phyloP scores from a whole-genome alignment of 1,284 basidiomycete genomes.

The Ustilago vetiveriae region DNA sequence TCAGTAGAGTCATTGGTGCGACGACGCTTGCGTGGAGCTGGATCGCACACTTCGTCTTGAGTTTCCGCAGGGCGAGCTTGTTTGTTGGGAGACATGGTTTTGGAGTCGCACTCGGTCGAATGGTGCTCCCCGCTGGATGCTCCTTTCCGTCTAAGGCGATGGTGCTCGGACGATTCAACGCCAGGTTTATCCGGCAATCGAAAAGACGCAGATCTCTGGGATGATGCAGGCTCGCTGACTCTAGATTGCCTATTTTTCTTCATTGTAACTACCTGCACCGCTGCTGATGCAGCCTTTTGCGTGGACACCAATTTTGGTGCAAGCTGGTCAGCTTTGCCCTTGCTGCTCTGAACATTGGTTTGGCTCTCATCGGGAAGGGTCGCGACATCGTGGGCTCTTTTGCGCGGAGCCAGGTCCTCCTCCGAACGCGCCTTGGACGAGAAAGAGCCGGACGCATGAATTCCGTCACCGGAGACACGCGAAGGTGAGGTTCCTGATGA shows the following conservation, averaged over 20 bases:
- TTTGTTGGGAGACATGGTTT: constrained; percentile 5
- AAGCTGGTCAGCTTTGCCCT: background rate
- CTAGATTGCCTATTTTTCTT: constrained; percentile 14
- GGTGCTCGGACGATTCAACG: background rate
- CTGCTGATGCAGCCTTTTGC: background rate
- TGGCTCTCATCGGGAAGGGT: background rate
- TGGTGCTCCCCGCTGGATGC: background rate
- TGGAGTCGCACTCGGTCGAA: too few relatives aligned
- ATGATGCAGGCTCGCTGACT: background rate
- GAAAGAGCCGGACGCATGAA: background rate
- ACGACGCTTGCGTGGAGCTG: constrained; percentile 28
- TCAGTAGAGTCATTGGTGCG: constrained; percentile 30
- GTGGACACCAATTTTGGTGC: background rate
- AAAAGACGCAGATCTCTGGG: background rate
- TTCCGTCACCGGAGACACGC: background rate
- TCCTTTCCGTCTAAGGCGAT: background rate
- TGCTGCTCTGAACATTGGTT: background rate
- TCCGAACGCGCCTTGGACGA: background rate
- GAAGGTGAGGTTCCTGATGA: background rate
- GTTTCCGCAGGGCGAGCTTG: constrained; percentile 1
- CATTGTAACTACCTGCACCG: constrained; percentile 29
- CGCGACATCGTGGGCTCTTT: background rate
- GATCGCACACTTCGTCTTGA: constrained; percentile 5
- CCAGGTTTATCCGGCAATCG: background rate
- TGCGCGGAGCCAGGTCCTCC: background rate